Conservation (phyloP, 495 filamentous ascomycete species). For the Penicillium bovifimosum region DNA sequence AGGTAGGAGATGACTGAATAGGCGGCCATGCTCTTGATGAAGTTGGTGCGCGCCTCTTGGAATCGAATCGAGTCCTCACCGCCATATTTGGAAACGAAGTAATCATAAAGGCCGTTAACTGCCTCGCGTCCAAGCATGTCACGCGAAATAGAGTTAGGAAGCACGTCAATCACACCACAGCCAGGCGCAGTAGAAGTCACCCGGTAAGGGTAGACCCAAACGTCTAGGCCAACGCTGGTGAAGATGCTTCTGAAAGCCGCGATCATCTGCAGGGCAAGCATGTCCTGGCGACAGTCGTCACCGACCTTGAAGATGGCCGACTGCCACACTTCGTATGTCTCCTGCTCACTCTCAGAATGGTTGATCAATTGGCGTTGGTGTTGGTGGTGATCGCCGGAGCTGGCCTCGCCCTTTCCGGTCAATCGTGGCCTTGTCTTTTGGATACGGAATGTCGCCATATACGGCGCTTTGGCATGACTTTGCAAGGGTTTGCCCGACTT, state of each 20-base stretch:
- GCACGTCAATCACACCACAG: conserved; percentile 95
- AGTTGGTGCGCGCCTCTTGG: conserved; percentile 93
- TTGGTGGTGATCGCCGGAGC: conserved; percentile 25
- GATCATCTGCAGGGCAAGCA: conserved; percentile 96
- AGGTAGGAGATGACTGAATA: conserved; percentile 98
- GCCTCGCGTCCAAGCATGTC: conserved; percentile 98
- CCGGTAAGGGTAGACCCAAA: conserved; percentile 94
- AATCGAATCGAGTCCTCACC: conserved; percentile 90
- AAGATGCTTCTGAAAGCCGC: conserved; percentile 96
- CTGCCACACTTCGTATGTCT: conserved; percentile 90
- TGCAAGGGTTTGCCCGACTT: conserved; percentile 97
- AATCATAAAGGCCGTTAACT: conserved; percentile 96
- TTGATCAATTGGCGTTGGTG: conserved; percentile 48
- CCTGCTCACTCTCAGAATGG: conserved; percentile 32
- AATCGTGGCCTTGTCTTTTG: conserved; percentile 61
- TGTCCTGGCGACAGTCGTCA: conserved; percentile 96
- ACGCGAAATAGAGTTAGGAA: conserved; percentile 94
- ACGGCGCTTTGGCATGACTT: conserved; percentile 95
- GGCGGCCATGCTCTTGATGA: conserved; percentile 99
- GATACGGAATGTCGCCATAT: conserved; percentile 97
- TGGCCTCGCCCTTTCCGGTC: conserved; percentile 17
- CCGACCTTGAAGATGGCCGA: conserved; percentile 99
- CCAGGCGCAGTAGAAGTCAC: conserved; percentile 98
- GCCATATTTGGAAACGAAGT: conserved; percentile 95
- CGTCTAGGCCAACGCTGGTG: conserved; percentile 85